phyloP scores from a whole-genome alignment of 2,329 filamentous ascomycete genomes.

The Ophiosphaerella narmari region DNA sequence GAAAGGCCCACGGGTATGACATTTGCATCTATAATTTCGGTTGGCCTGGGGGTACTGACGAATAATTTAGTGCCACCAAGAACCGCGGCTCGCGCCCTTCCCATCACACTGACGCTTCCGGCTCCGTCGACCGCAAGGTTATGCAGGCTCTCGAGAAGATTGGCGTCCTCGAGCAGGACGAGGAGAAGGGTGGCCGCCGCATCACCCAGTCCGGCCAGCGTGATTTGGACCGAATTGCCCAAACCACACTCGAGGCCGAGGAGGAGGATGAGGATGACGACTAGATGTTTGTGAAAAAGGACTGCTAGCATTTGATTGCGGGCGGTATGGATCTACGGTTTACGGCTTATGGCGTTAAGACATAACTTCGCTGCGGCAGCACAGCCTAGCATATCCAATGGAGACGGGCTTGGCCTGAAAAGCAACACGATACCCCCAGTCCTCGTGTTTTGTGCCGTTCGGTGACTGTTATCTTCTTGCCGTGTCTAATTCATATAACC shows the following conservation, averaged over 20 bases:
- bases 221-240: slow-evolving; percentile 83
- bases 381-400: slow-evolving; percentile 43
- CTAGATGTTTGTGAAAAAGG: slow-evolving; percentile 32
- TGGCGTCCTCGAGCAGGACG: slow-evolving; percentile 93
- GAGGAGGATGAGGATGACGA: slow-evolving; percentile 54
- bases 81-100: slow-evolving; percentile 92
- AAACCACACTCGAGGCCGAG: slow-evolving; percentile 57
- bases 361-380: slow-evolving; percentile 33
- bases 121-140: slow-evolving; percentile 95
- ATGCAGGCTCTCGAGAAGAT: slow-evolving; percentile 99
- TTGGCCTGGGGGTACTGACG: slow-evolving; percentile 8
- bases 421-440: slow-evolving; percentile 34
- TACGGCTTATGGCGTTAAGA: slow-evolving; percentile 46
- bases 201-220: slow-evolving; percentile 98
- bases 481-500: background rate
- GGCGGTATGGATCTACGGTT: slow-evolving; percentile 37
- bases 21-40: background rate
- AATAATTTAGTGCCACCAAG: slow-evolving; percentile 66
- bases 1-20: slow-evolving; percentile 79
- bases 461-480: background rate
- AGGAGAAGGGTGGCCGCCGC: slow-evolving; percentile 97
- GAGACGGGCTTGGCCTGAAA: slow-evolving; percentile 40
- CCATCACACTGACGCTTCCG: slow-evolving; percentile 94
- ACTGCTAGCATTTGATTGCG: slow-evolving; percentile 33
- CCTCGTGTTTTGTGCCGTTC: background rate